Evolutionary conservation across 306 rosid genomes (phyloP).

Genomic region (Cercis canadensis): DNA sequence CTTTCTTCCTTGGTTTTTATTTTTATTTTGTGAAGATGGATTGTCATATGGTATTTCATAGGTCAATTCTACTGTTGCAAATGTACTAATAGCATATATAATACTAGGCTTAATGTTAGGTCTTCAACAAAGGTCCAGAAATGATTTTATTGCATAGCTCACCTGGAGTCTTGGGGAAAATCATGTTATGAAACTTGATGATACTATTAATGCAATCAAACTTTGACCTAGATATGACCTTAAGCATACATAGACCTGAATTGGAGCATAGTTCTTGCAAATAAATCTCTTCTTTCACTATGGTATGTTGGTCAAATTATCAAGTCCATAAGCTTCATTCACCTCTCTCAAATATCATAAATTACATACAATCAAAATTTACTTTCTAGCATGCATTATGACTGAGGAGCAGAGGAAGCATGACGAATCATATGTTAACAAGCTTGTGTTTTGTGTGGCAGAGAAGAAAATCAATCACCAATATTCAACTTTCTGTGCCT

Average conservation of each 20-base stretch:
- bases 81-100: too few relatives aligned
- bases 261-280: conserved; percentile 1
- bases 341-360: conserved; percentile 26
- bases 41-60: not conserved
- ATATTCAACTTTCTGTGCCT: conserved; percentile 31
- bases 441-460: conserved; percentile 42
- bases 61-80: not conserved
- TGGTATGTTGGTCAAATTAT: conserved; percentile 18
- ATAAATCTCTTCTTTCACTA: not conserved
- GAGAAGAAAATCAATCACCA: conserved; percentile 32
- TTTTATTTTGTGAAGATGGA: not conserved
- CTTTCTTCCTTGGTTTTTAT: not conserved
- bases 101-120: too few relatives aligned
- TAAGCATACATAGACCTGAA: not conserved
- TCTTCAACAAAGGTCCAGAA: not conserved
- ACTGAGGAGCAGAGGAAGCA: not conserved
- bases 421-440: conserved; percentile 25
- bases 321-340: conserved; percentile 24
- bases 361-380: conserved; percentile 7
- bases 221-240: not conserved
- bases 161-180: not conserved
- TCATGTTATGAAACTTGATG: conserved; percentile 2
- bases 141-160: too few relatives aligned
- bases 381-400: conserved; percentile 17
- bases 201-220: not conserved